phyloP scores from a whole-genome alignment of 164 flowering plant species.

The Sedum album region DNA sequence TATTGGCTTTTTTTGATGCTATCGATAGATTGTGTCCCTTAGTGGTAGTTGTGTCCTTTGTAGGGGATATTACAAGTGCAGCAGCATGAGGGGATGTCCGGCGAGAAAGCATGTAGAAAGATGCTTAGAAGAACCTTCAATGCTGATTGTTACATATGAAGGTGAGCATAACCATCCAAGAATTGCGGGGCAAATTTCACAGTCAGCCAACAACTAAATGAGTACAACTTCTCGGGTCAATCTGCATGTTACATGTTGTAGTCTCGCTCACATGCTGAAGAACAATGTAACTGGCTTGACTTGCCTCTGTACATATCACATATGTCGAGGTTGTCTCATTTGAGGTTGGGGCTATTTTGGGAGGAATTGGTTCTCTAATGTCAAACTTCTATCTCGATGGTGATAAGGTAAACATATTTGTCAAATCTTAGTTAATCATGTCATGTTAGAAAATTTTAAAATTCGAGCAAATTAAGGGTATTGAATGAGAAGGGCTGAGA shows the following conservation, averaged over 20 bases:
- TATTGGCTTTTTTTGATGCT: too few relatives aligned
- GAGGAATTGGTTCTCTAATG: conserved; percentile 9
- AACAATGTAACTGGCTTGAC: conserved; percentile 14
- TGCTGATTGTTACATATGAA: conserved; percentile 89
- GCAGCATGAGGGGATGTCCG: conserved; percentile 92
- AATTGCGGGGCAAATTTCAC: conserved; percentile 29
- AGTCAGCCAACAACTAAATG: conserved; percentile 42
- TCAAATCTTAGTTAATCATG: conserved; percentile 2
- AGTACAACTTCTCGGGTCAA: conserved; percentile 10
- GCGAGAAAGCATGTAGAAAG: conserved; percentile 95
- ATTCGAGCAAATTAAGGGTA: neutral
- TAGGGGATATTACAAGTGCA: conserved; percentile 95
- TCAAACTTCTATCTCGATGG: conserved; percentile 9
- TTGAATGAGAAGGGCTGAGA: neutral
- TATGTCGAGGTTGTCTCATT: conserved; percentile 24
- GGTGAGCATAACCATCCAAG: conserved; percentile 86
- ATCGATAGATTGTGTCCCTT: neutral
- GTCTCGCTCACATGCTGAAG: neutral
- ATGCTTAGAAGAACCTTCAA: conserved; percentile 76
- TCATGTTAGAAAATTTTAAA: neutral
- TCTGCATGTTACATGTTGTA: conserved; percentile 7
- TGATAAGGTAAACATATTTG: conserved; percentile 8
- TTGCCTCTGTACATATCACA: conserved; percentile 43
- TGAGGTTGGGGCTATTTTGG: conserved; percentile 18
- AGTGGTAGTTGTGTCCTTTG: conserved; percentile 13